Base-by-base conservation (phyloP, 2,329 filamentous ascomycete species). In the Cyphellophora attinorum region DNA sequence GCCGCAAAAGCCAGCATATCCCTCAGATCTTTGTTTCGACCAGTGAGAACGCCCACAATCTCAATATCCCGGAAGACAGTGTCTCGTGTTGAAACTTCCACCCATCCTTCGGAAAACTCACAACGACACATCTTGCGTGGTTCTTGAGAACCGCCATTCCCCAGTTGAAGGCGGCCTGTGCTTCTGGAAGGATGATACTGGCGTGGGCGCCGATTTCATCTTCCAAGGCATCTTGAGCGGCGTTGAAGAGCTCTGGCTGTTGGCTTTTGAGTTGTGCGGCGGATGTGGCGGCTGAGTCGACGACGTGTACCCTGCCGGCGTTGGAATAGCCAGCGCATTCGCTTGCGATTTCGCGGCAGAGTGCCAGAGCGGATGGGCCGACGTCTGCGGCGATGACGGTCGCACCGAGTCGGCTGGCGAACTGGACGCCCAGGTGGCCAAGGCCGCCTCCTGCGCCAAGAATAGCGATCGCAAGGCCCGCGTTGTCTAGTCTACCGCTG, bases 81-180 rank as follows among this genome's bases (percentile, higher is more conserved):
- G 37, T 50, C 47, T 13, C 37, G 31, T 11, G 40, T 28, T 47
- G 46, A 23, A 51, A 39, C 16, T 31, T 33, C 35, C 46, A 49
- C 5, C 44, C 47, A 19, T 47, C 37, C 29, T 61, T 57, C 0
- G 64, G 64, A 46, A 67, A 68, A 1, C 61, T 66, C 2, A 68
- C 63, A 0, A 66, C 47, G 5, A 68, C 58, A 39, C 61, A 65
- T n/a, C 48, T 60, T 0, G 62, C 62, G 34, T 67, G 64, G 30
- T 60, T 62, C 30, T 57, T 58, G 13, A 68, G 41, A 5, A 68
- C 47, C 3, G 46, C 45, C 47, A 66, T 54, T 5, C 61, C 64
- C 34, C 64, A 68, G 38, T 68, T 63, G 41, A 68, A 68, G 0
- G 59, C 64, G 6, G 48, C 51, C 42, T 68, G 65, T 27, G 56